Conservation (phyloP, 1,139 yeast species). For the Suhomyces maxii region DNA sequence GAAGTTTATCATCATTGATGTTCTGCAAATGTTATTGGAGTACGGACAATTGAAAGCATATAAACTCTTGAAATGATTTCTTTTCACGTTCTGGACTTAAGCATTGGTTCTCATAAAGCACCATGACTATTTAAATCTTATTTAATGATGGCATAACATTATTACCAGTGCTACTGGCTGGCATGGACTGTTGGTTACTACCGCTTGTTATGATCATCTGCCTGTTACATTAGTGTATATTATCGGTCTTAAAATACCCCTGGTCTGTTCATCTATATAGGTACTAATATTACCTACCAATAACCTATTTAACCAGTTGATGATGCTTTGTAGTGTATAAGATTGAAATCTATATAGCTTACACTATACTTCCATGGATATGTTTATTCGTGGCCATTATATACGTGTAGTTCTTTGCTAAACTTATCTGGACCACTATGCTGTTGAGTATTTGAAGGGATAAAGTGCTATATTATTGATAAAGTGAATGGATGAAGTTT, state of each 20-base stretch:
- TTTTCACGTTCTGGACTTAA: background rate
- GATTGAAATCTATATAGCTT: no score
- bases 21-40: constrained; percentile 37
- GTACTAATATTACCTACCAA: no score
- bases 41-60: constrained; percentile 33
- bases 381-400: no score
- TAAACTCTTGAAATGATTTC: constrained; percentile 2
- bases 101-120: no score
- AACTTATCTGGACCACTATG: background rate
- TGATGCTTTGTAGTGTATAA: no score
- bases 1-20: constrained; percentile 41
- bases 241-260: constrained; percentile 1
- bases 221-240: constrained; percentile 9
- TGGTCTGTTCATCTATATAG: constrained; percentile 1
- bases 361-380: no score
- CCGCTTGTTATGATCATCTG: background rate
- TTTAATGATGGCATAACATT: background rate
- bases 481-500: background rate
- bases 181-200: background rate
- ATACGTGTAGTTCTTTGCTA: no score
- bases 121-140: background rate
- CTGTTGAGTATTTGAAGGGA: background rate
- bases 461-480: background rate
- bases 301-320: no score
- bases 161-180: background rate